Conservation (phyloP, 192 early-diverging fungal species). For the Nowakowskiella sp. region DNA sequence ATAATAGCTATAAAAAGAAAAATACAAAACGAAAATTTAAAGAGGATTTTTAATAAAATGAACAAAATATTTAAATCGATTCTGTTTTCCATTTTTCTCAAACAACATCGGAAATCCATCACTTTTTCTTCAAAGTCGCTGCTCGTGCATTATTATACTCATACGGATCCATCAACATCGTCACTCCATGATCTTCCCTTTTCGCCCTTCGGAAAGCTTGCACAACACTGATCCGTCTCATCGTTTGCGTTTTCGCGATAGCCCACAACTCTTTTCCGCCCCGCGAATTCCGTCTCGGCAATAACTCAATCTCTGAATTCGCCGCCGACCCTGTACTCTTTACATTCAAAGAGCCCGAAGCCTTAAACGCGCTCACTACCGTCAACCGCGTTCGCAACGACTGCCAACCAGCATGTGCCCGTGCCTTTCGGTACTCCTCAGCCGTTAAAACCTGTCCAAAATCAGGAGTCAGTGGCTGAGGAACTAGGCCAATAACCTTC, state of each 20-base stretch:
- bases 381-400: background rate
- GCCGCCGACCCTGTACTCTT: background rate
- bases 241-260: slow-evolving; percentile 8
- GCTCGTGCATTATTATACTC: too few species aligned
- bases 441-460: slow-evolving; percentile 9
- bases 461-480: background rate
- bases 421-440: slow-evolving; percentile 8
- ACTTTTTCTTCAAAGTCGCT: too few species aligned
- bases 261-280: slow-evolving; percentile 23
- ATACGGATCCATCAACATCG: slow-evolving; percentile 1
- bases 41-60: too few species aligned
- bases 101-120: too few species aligned
- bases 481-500: too few species aligned
- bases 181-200: slow-evolving; percentile 2
- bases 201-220: slow-evolving; percentile 25
- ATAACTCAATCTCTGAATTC: background rate
- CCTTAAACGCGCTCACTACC: background rate
- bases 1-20: too few species aligned
- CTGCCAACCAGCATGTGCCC: background rate
- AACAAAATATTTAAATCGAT: too few species aligned
- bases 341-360: background rate
- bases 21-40: too few species aligned
- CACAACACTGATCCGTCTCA: slow-evolving; percentile 19
- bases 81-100: too few species aligned
- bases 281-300: slow-evolving; percentile 1